Evolutionary conservation across 1,284 basidiomycete species (phyloP).

Genomic region (Limonomyces culmigenus): DNA sequence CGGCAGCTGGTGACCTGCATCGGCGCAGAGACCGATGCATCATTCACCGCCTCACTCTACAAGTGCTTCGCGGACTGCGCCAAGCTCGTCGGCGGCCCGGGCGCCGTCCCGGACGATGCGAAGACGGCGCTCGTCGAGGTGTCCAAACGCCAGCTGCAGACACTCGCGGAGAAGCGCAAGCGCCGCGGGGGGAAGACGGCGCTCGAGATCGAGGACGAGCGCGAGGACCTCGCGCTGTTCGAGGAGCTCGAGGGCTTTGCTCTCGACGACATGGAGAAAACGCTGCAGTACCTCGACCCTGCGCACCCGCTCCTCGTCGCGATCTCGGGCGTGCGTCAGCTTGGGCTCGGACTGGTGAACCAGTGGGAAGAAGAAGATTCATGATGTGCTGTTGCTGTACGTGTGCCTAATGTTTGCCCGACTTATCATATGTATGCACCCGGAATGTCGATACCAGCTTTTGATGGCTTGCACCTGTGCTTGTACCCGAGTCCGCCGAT

Average conservation of each 20-base stretch:
- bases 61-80: slow-evolving; percentile 58
- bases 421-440: too few species aligned
- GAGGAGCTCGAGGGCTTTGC: slow-evolving; percentile 66
- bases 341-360: slow-evolving; percentile 33
- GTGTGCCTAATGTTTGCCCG: too few species aligned
- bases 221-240: slow-evolving; percentile 48
- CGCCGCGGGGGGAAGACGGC: slow-evolving; percentile 23
- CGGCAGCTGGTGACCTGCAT: slow-evolving; percentile 51
- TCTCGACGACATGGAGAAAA: slow-evolving; percentile 55
- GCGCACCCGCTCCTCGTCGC: slow-evolving; percentile 49
- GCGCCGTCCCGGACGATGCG: slow-evolving; percentile 32
- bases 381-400: too few species aligned
- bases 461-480: too few species aligned
- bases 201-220: slow-evolving; percentile 32
- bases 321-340: slow-evolving; percentile 48
- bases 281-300: slow-evolving; percentile 33
- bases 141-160: slow-evolving; percentile 49
- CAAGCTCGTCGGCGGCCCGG: slow-evolving; percentile 39
- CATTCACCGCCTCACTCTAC: slow-evolving; percentile 63
- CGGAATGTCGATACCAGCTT: too few species aligned
- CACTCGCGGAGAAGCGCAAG: slow-evolving; percentile 47
- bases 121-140: slow-evolving; percentile 40
- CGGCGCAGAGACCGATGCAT: slow-evolving; percentile 47
- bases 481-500: too few species aligned
- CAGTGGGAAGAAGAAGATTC: slow-evolving; percentile 34